phyloP scores from a whole-genome alignment of 495 filamentous ascomycete species.

The Penicillium angulare region DNA sequence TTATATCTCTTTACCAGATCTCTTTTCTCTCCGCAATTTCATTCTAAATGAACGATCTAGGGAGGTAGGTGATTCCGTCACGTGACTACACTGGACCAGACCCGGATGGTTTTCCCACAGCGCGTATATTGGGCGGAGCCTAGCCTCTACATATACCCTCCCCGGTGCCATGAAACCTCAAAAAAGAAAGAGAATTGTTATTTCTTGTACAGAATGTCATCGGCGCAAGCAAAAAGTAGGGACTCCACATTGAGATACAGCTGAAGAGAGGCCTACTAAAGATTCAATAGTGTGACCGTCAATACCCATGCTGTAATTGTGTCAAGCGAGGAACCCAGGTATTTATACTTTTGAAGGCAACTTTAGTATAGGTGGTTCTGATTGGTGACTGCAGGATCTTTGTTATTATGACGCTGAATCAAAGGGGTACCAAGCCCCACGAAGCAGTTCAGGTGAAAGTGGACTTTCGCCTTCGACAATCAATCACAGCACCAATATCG shows the following conservation, averaged over 20 bases:
- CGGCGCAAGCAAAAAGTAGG: slow-evolving; percentile 58
- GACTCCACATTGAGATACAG: not conserved
- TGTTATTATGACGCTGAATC: slow-evolving; percentile 30
- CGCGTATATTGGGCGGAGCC: no score
- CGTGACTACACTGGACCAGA: no score
- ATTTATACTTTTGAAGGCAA: slow-evolving; percentile 6
- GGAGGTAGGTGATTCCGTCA: no score
- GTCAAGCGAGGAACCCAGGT: slow-evolving; percentile 49
- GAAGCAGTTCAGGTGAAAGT: not conserved
- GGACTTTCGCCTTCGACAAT: not conserved
- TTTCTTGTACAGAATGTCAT: slow-evolving; percentile 64
- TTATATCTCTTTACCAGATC: no score
- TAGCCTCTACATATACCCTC: no score
- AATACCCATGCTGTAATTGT: slow-evolving; percentile 62
- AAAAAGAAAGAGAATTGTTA: slow-evolving; percentile 59
- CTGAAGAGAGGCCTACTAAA: not conserved
- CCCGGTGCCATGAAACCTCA: no score
- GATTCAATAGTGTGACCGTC: slow-evolving; percentile 49
- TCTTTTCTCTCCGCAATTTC: no score
- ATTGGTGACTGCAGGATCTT: slow-evolving; percentile 21
- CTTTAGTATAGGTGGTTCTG: slow-evolving; percentile 7
- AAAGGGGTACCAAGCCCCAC: not conserved
- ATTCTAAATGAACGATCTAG: no score
- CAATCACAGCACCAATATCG: not conserved
- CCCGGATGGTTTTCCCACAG: no score